phyloP scores from a whole-genome alignment of 768 basidiomycete genomes.

The Phaffia australis region DNA sequence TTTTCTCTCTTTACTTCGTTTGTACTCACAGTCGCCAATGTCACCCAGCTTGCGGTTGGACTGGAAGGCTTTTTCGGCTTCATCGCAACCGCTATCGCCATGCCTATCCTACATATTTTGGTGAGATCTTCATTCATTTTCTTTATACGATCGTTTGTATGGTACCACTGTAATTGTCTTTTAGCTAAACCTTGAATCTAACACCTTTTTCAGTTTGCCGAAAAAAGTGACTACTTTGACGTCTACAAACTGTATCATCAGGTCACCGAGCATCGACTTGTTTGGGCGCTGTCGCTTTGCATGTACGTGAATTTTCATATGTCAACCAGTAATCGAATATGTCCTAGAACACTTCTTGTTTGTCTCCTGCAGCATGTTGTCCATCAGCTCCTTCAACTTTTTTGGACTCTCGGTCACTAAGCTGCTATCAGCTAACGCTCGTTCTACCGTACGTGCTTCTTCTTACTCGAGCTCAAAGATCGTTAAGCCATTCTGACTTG shows the following conservation, averaged over 20 bases:
- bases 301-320: conserved; percentile 2
- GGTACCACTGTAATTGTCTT: not conserved
- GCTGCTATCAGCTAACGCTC: conserved; percentile 23
- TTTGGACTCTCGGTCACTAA: conserved; percentile 43
- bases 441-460: conserved; percentile 24
- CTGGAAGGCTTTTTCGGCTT: conserved; percentile 88
- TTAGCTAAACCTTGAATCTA: not conserved
- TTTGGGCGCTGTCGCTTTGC: conserved; percentile 33
- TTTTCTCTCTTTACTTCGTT: not conserved
- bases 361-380: conserved; percentile 22
- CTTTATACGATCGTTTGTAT: not conserved
- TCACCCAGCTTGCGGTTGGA: conserved; percentile 56
- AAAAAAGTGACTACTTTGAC: conserved; percentile 55
- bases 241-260: conserved; percentile 80
- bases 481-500: not conserved
- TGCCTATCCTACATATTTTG: conserved; percentile 56
- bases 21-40: not conserved
- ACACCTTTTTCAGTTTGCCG: conserved; percentile 38
- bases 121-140: conserved; percentile 27
- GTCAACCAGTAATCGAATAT: too few relatives aligned
- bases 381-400: conserved; percentile 71
- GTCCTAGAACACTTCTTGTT: conserved; percentile 1
- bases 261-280: conserved; percentile 64
- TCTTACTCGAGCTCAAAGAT: too few relatives aligned
- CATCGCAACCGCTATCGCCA: conserved; percentile 60